phyloP scores from a whole-genome alignment of 306 rosid species.

The Ammopiptanthus mongolicus region DNA sequence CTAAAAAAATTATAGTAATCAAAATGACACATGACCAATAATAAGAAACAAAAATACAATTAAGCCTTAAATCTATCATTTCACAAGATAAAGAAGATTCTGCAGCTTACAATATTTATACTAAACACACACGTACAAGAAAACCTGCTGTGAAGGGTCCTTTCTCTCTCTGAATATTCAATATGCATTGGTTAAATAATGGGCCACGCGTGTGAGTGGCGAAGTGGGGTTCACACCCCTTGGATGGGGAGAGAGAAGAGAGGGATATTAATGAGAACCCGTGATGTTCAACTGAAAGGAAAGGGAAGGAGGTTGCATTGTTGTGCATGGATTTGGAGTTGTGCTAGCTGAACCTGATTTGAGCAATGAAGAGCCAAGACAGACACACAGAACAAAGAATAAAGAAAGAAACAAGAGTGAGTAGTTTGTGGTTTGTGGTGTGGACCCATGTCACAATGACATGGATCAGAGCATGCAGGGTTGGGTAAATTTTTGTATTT shows the following conservation, averaged over 20 bases:
- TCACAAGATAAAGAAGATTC: no score
- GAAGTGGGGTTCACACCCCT: not conserved
- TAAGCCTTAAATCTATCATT: no score
- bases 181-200: conserved; percentile 6
- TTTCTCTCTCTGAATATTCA: not conserved
- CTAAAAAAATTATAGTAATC: no score
- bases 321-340: not conserved
- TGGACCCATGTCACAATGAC: conserved; percentile 20
- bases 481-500: not conserved
- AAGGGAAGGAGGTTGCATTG: not conserved
- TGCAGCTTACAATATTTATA: not conserved
- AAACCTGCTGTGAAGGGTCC: conserved; percentile 15
- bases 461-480: conserved; percentile 20
- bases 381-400: not conserved
- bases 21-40: no score
- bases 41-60: no score
- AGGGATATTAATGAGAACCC: conserved; percentile 17
- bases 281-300: conserved; percentile 12
- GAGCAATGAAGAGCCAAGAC: not conserved
- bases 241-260: not conserved
- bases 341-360: not conserved
- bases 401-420: not conserved
- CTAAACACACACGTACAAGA: not conserved
- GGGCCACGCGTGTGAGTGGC: conserved; percentile 13
- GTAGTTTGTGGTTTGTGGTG: not conserved